Evolutionary conservation across 2,329 filamentous ascomycete species (phyloP), one percentile per base, ranked within the genome.

Genomic region (Cordyceps fumosorosea): DNA sequence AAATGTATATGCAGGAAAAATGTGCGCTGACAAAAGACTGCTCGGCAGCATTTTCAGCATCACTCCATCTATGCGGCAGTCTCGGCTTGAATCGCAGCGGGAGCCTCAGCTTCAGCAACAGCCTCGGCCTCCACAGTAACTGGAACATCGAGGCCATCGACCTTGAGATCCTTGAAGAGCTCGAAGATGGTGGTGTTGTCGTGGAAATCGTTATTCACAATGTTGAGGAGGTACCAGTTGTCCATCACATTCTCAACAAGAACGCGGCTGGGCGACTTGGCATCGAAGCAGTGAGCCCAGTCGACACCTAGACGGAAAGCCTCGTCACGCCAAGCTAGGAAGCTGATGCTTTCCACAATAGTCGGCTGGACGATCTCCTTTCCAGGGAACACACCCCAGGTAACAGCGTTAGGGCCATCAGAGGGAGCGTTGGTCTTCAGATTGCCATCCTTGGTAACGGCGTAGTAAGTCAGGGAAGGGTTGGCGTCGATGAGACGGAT

Each of bases 311-410:
- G 83, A 64, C 90, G 86, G 80, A 92, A 99, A 18, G 96, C 96
- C 76, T 99, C 95, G 68, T 99, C 95, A 77, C 96, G 96, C 95
- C 95, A 99, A 2, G 95, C 95, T 60, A 99, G 80, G 83, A 99
- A 99, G 74, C 91, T 96, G 73, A 99, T 89, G 20, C 91, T 96
- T 78, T 99, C 95, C 58, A 99, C 95, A 69, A 99, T 97, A n/a
- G 95, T 99, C 16, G 95, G 95, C 75, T 99, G 95, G n/a, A 99
- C 93, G 72, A 99, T 97, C 76, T 99, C 95, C 75, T 98, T 96
- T 63, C 95, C 95, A 0, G 95, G 93, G 79, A 98, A 99, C 40
- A 99, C 96, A 76, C 95, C 95, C 95, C 95, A 99, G 1, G 95
- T 99, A 56, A 99, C 90, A n/a, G 95, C 95, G 70, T 99, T 99